Evolutionary conservation across 129 eudicot genomes (phyloP).

Genomic region (Gnaphalium uliginosum): DNA sequence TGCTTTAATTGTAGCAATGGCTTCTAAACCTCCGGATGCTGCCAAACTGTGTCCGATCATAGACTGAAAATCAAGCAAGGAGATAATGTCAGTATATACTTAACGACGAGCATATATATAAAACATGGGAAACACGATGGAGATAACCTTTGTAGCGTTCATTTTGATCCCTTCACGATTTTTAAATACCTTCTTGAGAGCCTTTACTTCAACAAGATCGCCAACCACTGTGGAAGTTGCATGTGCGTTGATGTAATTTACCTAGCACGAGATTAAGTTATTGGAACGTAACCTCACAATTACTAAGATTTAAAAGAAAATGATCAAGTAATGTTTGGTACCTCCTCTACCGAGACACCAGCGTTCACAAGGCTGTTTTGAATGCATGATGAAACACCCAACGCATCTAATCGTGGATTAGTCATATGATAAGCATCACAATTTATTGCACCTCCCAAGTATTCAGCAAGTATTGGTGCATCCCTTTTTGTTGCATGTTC

Average conservation of each 20-base stretch:
- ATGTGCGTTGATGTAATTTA: constrained; percentile 41
- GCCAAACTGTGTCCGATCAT: constrained; percentile 81
- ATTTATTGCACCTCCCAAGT: no score
- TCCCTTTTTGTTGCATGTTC: no score
- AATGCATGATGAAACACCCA: background rate
- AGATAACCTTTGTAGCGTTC: constrained; percentile 71
- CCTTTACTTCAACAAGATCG: constrained; percentile 70
- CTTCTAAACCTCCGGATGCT: constrained; percentile 85
- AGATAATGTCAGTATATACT: background rate
- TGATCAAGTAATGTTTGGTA: background rate
- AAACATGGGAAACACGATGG: background rate
- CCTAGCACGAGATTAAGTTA: constrained; percentile 20
- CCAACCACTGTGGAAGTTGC: constrained; percentile 64
- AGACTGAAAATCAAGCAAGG: constrained; percentile 37
- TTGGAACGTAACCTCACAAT: background rate
- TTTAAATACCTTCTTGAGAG: constrained; percentile 68
- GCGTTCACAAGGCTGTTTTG: background rate
- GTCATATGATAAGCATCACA: no score
- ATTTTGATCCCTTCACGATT: constrained; percentile 58
- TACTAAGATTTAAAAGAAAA: background rate
- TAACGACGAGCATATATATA: background rate
- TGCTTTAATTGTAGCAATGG: constrained; percentile 76
- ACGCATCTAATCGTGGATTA: no score
- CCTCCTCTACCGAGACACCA: background rate
- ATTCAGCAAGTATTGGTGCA: no score